Conservation (phyloP, 768 basidiomycete genomes). For the Sporobolomyces phaffii region DNA sequence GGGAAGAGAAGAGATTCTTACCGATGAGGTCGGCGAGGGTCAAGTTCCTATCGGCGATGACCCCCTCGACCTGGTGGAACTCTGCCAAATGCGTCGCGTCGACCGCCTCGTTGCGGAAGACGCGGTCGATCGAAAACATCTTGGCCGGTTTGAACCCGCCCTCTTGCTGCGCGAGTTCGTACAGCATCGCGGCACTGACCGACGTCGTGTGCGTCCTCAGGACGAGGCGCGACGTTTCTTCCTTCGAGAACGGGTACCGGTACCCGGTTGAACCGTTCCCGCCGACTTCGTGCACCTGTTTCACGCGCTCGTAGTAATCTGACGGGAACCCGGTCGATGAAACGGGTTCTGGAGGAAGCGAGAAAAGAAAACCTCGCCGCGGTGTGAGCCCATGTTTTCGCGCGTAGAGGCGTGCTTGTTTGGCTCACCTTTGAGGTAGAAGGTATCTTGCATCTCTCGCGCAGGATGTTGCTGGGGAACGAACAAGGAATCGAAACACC, state of each 20-base stretch:
- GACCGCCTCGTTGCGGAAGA: slow-evolving; percentile 97
- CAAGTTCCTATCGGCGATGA: slow-evolving; percentile 86
- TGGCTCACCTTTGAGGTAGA: slow-evolving; percentile 87
- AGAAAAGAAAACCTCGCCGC: neutral
- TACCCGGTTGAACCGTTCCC: slow-evolving; percentile 95
- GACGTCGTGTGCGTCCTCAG: slow-evolving; percentile 96
- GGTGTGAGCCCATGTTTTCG: no score
- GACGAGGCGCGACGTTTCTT: slow-evolving; percentile 84
- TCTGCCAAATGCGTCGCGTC: slow-evolving; percentile 98
- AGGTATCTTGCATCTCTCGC: slow-evolving; percentile 94
- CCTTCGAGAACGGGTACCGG: slow-evolving; percentile 88
- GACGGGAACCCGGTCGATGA: slow-evolving; percentile 66
- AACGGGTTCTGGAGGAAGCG: slow-evolving; percentile 62
- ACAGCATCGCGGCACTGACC: slow-evolving; percentile 86
- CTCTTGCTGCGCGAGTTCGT: slow-evolving; percentile 75
- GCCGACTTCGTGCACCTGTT: slow-evolving; percentile 67
- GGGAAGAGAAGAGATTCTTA: no score
- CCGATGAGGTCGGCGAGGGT: slow-evolving; percentile 94
- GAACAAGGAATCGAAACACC: slow-evolving; percentile 98
- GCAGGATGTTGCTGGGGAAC: slow-evolving; percentile 99
- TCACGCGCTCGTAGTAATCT: slow-evolving; percentile 79
- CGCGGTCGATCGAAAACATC: slow-evolving; percentile 92
- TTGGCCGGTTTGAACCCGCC: slow-evolving; percentile 47
- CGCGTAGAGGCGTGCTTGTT: no score
- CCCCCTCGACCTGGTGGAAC: slow-evolving; percentile 99